Percentiles rank a stretch among this genome's conserved stretches.
These are phyloP conservation scores for Hibiscus syriacus DNA, from an alignment of 345 rosid genomes.

Conservation along the genomic window DNA sequence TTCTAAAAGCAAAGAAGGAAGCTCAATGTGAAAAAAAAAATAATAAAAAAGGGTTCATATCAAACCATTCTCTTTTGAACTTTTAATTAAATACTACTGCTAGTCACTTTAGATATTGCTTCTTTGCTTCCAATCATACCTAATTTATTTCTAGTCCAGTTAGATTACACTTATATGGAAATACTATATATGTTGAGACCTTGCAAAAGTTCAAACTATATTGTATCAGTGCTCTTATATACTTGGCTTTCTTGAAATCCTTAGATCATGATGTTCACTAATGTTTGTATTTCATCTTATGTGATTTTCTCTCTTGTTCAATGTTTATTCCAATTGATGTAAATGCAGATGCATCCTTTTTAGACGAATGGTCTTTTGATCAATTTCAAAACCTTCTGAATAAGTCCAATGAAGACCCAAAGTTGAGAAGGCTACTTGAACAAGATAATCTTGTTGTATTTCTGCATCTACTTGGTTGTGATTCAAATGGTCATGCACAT, in stretches of 20 bases:
- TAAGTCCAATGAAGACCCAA: slow-evolving; percentile 61
- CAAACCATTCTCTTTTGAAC: not conserved
- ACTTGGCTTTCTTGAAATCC: slow-evolving; percentile 1
- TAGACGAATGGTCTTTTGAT: slow-evolving; percentile 98
- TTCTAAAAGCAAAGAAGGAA: slow-evolving; percentile 1
- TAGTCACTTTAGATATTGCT: not conserved
- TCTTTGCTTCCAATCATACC: not conserved
- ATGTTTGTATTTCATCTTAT: slow-evolving; percentile 4
- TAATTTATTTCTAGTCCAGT: not conserved
- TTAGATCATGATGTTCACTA: not conserved
- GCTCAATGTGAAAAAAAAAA: not conserved
- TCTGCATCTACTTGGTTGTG: slow-evolving; percentile 96
- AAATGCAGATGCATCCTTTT: slow-evolving; percentile 94
- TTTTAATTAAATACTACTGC: not conserved
- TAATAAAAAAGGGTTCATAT: not conserved
- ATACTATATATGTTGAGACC: not conserved
- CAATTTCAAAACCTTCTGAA: slow-evolving; percentile 88
- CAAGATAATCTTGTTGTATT: slow-evolving; percentile 83
- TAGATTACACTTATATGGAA: not conserved
- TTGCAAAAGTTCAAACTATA: not conserved
- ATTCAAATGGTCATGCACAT: slow-evolving; percentile 97
- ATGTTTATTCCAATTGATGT: slow-evolving; percentile 23
- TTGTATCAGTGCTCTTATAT: not conserved
- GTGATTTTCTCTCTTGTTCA: slow-evolving; percentile 9
- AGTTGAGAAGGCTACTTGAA: slow-evolving; percentile 64